A percentile compares a stretch with the other conserved stretches of the same genome.
Evolutionary conservation across 2,329 filamentous ascomycete species (phyloP).

Genomic region (Fragosphaeria purpurea): DNA sequence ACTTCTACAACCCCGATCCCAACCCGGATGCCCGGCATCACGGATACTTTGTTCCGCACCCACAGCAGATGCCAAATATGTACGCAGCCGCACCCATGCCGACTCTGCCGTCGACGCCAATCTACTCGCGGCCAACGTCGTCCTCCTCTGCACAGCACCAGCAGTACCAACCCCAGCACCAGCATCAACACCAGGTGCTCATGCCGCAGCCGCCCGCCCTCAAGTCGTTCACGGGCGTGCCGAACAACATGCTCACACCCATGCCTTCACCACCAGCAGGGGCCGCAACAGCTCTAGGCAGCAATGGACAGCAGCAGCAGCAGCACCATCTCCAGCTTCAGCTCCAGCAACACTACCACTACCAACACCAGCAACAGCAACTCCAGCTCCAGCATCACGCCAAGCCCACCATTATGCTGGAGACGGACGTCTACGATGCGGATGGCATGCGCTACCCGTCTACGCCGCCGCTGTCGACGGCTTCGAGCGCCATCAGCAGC

Average conservation of each 20-base stretch:
- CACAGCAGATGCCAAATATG: conserved; percentile 36
- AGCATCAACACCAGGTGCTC: conserved; percentile 31
- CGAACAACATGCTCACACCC: conserved; percentile 4
- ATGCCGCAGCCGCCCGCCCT: conserved; percentile 29
- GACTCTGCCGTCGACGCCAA: conserved; percentile 51
- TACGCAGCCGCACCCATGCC: conserved; percentile 39
- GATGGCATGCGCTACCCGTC: conserved; percentile 65
- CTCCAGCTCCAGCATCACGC: conserved; percentile 50
- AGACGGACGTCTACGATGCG: conserved; percentile 59
- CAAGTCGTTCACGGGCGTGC: conserved; percentile 42
- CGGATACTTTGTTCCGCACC: conserved; percentile 60
- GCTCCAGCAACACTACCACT: conserved; percentile 1
- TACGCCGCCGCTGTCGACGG: conserved; percentile 71
- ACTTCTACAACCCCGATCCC: conserved; percentile 76
- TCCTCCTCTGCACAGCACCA: conserved; percentile 37
- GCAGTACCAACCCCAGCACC: conserved; percentile 30
- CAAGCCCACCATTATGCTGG: conserved; percentile 69
- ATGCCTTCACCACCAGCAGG: conserved; percentile 23
- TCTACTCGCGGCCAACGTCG: conserved; percentile 56
- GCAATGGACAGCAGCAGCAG: conserved; percentile 39
- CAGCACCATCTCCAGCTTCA: no score
- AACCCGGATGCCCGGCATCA: conserved; percentile 64
- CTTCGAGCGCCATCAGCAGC: conserved; percentile 78
- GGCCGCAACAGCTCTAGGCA: conserved; percentile 22
- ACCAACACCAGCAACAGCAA: conserved; percentile 31